Base-by-base conservation (phyloP, 1,284 basidiomycete species). In the Pulchroboletus neoregius region DNA sequence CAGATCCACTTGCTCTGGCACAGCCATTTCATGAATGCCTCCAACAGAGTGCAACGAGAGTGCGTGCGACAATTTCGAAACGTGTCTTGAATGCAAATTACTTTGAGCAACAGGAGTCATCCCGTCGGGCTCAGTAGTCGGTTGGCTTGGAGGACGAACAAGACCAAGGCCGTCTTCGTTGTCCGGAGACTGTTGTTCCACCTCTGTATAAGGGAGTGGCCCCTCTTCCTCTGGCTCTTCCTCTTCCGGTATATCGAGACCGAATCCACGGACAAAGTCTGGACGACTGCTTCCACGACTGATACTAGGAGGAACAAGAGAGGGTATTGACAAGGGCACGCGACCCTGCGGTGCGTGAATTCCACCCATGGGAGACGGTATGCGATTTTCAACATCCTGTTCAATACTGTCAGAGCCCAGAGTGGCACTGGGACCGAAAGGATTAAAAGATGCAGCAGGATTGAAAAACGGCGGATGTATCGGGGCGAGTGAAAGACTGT, bases 221-320 rank as follows among this genome's bases (percentile, higher is more conserved):
- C 62, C 69, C 30, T 68, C 71, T 4, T 74, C 73, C 33, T 66
- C 66, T 22, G 74, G 73, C 42, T 74, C 75, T 18, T 61, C 65
- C 58, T 88, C 86, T 55, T 87, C 82, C 5, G 85, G 82, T 48
- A 82, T 79, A 54, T 90, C 85, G 39, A 90, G 58, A 2, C 87
- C 86, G 63, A 90, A 91, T 3, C 87, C 87, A 52, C 82, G 77
- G 46, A 68, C 64, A 58, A 89, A 91, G 62, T 90, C 86, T 4
- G 84, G 81, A 24, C 80, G 73, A 46, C 73, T 80, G 53, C 76
- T 73, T 11, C 77, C 73, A 50, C 66, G 73, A 60, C 62, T 69
- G 41, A 73, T 58, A 20, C 57, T 53, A 9, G 76, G 75, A 12
- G 76, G 74, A 13, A 71, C 73, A 39, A 82, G 71, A 12, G 73